Conservation (phyloP, 2,329 filamentous ascomycete species). For the Penicillium sp. region DNA sequence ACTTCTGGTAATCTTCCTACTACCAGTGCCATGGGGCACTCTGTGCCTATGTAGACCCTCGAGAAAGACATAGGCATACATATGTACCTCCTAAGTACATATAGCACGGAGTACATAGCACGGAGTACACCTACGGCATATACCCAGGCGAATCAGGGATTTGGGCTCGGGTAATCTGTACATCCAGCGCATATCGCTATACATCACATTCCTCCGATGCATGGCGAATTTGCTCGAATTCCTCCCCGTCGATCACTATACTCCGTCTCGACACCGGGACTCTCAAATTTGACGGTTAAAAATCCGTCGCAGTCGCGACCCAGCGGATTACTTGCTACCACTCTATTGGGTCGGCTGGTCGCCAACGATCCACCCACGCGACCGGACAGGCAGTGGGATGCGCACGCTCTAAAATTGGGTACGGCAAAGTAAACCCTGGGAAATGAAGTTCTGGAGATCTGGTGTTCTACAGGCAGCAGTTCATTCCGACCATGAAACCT, state of each 20-base stretch:
- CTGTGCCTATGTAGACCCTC: too few relatives aligned
- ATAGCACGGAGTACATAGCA: too few relatives aligned
- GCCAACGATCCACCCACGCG: neutral
- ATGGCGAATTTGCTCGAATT: neutral
- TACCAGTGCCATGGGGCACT: too few relatives aligned
- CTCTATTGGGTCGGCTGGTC: neutral
- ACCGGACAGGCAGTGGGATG: conserved; percentile 1
- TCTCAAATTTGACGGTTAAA: neutral
- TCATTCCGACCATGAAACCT: neutral
- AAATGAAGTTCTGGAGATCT: neutral
- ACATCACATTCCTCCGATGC: conserved; percentile 2
- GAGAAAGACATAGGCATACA: too few relatives aligned
- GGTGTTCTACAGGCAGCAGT: neutral
- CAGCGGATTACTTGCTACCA: neutral
- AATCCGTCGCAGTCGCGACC: neutral
- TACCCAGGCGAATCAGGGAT: too few relatives aligned
- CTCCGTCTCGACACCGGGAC: neutral
- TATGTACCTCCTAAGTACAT: too few relatives aligned
- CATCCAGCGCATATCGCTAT: too few relatives aligned
- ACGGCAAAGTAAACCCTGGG: neutral
- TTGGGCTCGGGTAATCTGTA: too few relatives aligned
- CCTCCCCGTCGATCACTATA: conserved; percentile 2
- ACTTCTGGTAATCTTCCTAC: too few relatives aligned
- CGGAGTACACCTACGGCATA: too few relatives aligned
- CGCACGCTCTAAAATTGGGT: neutral